Evolutionary conservation across 371 early-diverging fungal species (phyloP), one percentile per base, ranked within the genome.

Genomic region (Apophysomyces elegans): DNA sequence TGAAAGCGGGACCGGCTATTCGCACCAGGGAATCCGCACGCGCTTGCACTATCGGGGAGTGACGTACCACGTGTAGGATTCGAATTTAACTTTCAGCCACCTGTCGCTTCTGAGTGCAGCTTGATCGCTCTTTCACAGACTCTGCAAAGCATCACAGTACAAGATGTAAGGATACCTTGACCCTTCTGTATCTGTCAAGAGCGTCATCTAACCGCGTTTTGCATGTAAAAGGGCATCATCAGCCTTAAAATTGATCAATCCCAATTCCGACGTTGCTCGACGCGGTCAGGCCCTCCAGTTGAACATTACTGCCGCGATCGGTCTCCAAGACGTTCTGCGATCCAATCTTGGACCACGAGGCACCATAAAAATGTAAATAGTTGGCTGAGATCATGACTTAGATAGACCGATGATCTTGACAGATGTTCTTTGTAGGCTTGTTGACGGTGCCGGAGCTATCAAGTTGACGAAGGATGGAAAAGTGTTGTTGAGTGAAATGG

Each of bases 301-400:
- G 75, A 99, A 99, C 85, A 96, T 97, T 77, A 93, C 91, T 63
- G 99, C 99, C 50, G 99, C 99, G 21, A 83, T 92, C 36, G 98
- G 99, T 56, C 85, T 99, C 62, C 94, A 95, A 80, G 95, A 95
- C 62, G 97, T 99, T 14, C 84, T 99, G 59, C 91, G 90, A 72
- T 91, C 97, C 54, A 99, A 99, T 81, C 88, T 99, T 54, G 99
- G 99, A 18, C 99, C 99, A 7, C 93, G 96, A 81, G 99, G 99
- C 35, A 99, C 99, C 32, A 91, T 97, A 73, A 99, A 99, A 83
- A 98, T 99, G 93, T 93, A 81, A 70, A 77, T 58, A 37, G n/a
- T 36, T n/a, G n/a, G 9, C 39, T 16, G 7, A 21, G 54, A 50
- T 59, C 45, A 16, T 21, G n/a, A 18, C 50, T 58, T 14, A 56